Evolutionary conservation across 208 protist species (phyloP), one percentile per base, ranked within the genome.

Genomic region (Leishmania arabica): DNA sequence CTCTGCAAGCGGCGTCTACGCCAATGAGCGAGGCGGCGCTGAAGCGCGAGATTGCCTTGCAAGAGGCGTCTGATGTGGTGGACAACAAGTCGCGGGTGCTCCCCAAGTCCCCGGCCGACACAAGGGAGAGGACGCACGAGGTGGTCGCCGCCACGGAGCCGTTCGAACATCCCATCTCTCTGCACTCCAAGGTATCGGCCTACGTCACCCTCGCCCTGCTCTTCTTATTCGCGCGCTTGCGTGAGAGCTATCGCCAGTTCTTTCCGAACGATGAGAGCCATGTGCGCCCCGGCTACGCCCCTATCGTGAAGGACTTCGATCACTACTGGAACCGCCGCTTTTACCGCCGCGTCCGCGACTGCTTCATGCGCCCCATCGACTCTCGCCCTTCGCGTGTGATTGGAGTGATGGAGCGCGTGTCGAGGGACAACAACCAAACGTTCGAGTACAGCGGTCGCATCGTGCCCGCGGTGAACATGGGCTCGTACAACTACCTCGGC

Each of bases 401-500:
- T 85, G 95, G 96, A 77, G 86, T 99, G 11, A 94, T 99, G 87
- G 95, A 98, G 81, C 92, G 99, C 68, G 81, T 83, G 15, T 95
- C 94, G 53, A 79, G 94, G 31, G 95, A 99, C 86, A 89, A 93
- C 89, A 97, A 97, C 80, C 77, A 81, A 62, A 97, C 91, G 31
- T 97, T 98, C 75, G 51, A 90, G 83, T 89, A 95, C 58, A 99
- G 94, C 27, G 97, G 96, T 73, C 77, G 90, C 69, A 90, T 90
- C 19, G 90, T 93, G 66, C 87, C 89, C 11, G 92, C 86, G 72
- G 87, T 99, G 58, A 99, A 99, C 90, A 84, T 99, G 45, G 95
- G 93, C 31, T 99, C 96, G 37, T 99, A 99, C 92, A 99, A 99
- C 94, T 99, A 99, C 92, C 93, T 99, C 1, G 99, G 99, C 58